These are phyloP conservation scores for Chaetomium sp. DNA, from an alignment of 2,329 filamentous ascomycete genomes.

Conservation along the genomic window DNA sequence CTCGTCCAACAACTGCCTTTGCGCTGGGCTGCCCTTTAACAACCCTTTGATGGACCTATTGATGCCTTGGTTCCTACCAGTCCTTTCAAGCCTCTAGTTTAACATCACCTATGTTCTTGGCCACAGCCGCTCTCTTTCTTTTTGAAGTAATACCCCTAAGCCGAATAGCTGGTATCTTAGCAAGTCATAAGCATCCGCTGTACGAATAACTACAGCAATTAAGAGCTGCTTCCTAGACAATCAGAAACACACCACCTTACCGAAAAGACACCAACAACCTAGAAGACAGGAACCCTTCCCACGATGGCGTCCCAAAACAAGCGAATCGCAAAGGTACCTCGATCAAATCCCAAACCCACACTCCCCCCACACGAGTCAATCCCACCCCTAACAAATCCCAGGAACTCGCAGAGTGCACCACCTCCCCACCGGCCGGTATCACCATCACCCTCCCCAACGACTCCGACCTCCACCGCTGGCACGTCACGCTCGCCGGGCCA, in stretches of 20 bases:
- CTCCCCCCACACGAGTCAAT: not conserved
- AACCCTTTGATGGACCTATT: too few species aligned
- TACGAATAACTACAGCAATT: too few species aligned
- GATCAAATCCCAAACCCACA: not conserved
- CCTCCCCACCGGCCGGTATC: constrained; percentile 42
- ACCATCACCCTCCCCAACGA: constrained; percentile 40
- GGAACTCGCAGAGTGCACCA: constrained; percentile 48
- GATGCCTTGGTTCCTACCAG: too few species aligned
- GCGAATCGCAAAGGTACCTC: constrained; percentile 19
- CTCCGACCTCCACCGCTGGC: constrained; percentile 47
- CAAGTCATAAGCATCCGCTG: too few species aligned
- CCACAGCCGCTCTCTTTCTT: too few species aligned
- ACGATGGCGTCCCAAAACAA: constrained; percentile 20
- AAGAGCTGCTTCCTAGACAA: too few species aligned
- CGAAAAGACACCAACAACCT: not conserved
- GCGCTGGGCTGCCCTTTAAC: too few species aligned
- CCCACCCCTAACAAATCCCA: constrained; percentile 24
- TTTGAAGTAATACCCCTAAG: too few species aligned
- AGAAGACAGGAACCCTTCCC: not conserved
- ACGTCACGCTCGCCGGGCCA: constrained; percentile 42
- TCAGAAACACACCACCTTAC: not conserved
- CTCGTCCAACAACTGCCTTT: not conserved
- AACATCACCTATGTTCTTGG: too few species aligned
- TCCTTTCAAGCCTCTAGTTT: too few species aligned
- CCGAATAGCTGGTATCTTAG: too few species aligned